Evolutionary conservation across 306 rosid genomes (phyloP).

Genomic region (Acacia melanoxylon): DNA sequence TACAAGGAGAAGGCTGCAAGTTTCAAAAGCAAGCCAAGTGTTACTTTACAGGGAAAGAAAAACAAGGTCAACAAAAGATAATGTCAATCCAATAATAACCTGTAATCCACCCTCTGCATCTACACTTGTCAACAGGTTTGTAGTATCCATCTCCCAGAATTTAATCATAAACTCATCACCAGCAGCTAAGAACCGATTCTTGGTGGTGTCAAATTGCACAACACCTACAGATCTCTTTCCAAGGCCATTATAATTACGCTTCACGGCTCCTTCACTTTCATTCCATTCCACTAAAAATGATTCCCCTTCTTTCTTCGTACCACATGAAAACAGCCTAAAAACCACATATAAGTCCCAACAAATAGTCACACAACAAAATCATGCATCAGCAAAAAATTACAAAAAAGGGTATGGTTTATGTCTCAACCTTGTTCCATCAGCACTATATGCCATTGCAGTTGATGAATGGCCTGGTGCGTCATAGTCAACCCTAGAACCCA

Average conservation of each 20-base stretch:
- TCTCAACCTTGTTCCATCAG: constrained; percentile 89
- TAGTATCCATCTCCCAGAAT: constrained; percentile 98
- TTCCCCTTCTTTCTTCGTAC: constrained; percentile 98
- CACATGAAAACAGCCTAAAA: constrained; percentile 89
- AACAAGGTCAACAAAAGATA: constrained; percentile 20
- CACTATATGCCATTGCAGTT: constrained; percentile 92
- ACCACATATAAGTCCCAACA: constrained; percentile 30
- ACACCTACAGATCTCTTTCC: constrained; percentile 85
- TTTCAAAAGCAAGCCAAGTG: constrained; percentile 35
- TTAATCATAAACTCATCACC: constrained; percentile 83
- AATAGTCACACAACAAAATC: constrained; percentile 19
- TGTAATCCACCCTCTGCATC: constrained; percentile 90
- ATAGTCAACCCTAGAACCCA: constrained; percentile 98
- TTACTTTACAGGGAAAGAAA: constrained; percentile 30
- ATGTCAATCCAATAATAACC: constrained; percentile 50
- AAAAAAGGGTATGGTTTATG: background rate
- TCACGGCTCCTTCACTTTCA: constrained; percentile 99
- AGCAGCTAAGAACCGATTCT: constrained; percentile 90
- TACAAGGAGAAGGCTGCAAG: constrained; percentile 87
- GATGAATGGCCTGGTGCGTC: constrained; percentile 98
- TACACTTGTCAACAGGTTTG: constrained; percentile 53
- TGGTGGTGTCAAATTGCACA: constrained; percentile 98
- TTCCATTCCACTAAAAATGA: constrained; percentile 98
- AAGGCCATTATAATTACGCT: constrained; percentile 84
- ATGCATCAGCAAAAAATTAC: constrained; percentile 7